These are phyloP conservation scores for Pyricularia grisea DNA, from an alignment of 2,329 filamentous ascomycete genomes.

Conservation along the genomic window DNA sequence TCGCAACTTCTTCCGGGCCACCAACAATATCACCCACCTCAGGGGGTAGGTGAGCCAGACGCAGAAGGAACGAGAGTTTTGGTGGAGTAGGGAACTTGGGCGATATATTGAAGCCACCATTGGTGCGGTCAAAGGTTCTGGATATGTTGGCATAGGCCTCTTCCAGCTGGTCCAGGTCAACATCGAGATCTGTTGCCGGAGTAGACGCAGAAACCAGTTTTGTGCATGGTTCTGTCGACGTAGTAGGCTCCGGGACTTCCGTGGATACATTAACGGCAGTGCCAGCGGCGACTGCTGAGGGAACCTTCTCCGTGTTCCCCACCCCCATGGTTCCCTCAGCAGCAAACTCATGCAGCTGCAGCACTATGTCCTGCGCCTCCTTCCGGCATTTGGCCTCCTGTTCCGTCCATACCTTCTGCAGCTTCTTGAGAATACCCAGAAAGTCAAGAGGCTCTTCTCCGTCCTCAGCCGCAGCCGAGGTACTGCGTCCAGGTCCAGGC, in stretches of 20 bases:
- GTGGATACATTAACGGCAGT: conserved; percentile 10
- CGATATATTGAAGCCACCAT: conserved; percentile 71
- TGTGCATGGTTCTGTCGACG: neutral
- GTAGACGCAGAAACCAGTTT: neutral
- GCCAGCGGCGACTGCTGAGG: conserved; percentile 4
- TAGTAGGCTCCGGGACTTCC: conserved; percentile 4
- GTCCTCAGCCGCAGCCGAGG: conserved; percentile 26
- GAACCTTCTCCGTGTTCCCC: conserved; percentile 11
- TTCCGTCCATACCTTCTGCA: conserved; percentile 66
- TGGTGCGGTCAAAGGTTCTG: conserved; percentile 65
- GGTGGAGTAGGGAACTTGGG: conserved; percentile 88
- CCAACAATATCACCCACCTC: conserved; percentile 85
- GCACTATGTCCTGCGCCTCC: conserved; percentile 73
- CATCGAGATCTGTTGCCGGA: conserved; percentile 43
- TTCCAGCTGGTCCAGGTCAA: conserved; percentile 86
- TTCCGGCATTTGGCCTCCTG: conserved; percentile 76
- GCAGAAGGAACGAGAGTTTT: conserved; percentile 74
- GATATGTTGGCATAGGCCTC: conserved; percentile 78
- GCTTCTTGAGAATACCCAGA: conserved; percentile 71
- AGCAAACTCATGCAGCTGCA: conserved; percentile 76
- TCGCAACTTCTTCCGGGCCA: conserved; percentile 64
- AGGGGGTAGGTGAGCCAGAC: conserved; percentile 59
- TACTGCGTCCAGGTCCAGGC: conserved; percentile 58
- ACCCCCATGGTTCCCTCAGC: conserved; percentile 67
- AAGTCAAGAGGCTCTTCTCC: conserved; percentile 61